These are phyloP conservation scores for Stentor roeselii DNA, from an alignment of 73 alveolate species.

Conservation along the genomic window DNA sequence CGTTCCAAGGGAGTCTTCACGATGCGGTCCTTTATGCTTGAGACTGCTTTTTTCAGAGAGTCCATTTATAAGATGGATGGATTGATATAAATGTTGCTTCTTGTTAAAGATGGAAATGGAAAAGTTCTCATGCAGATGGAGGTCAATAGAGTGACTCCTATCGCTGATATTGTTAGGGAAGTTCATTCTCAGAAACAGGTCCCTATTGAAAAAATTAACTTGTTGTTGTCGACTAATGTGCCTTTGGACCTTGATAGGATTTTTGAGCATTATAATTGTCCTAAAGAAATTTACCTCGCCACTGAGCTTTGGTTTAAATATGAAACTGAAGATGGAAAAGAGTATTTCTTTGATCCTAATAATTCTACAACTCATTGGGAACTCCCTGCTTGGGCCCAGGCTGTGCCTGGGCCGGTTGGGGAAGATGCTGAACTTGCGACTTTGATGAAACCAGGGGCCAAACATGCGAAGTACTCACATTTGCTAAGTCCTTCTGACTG, in stretches of 20 bases:
- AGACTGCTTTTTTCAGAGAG: not conserved
- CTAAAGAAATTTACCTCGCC: constrained; percentile 9
- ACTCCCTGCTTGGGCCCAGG: constrained; percentile 77
- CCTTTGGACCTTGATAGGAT: not conserved
- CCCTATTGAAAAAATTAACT: constrained; percentile 3
- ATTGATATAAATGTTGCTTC: not conserved
- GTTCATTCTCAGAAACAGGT: not conserved
- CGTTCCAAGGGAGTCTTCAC: not conserved
- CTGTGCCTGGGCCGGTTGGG: constrained; percentile 56
- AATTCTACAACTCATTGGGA: constrained; percentile 90
- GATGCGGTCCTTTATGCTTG: not conserved
- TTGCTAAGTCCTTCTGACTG: constrained; percentile 8
- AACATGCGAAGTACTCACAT: constrained; percentile 21
- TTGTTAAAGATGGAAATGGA: constrained; percentile 16
- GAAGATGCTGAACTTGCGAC: constrained; percentile 28
- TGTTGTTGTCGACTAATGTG: not conserved
- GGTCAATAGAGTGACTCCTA: not conserved
- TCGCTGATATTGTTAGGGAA: not conserved
- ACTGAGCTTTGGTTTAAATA: constrained; percentile 43
- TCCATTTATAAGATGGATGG: constrained; percentile 16
- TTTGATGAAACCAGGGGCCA: not conserved
- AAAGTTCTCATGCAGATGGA: not conserved
- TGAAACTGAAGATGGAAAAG: constrained; percentile 69
- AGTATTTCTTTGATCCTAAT: constrained; percentile 85
- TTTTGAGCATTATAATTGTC: constrained; percentile 1